These are phyloP conservation scores for Corylus avellana DNA, from an alignment of 306 rosid genomes.

Conservation along the genomic window DNA sequence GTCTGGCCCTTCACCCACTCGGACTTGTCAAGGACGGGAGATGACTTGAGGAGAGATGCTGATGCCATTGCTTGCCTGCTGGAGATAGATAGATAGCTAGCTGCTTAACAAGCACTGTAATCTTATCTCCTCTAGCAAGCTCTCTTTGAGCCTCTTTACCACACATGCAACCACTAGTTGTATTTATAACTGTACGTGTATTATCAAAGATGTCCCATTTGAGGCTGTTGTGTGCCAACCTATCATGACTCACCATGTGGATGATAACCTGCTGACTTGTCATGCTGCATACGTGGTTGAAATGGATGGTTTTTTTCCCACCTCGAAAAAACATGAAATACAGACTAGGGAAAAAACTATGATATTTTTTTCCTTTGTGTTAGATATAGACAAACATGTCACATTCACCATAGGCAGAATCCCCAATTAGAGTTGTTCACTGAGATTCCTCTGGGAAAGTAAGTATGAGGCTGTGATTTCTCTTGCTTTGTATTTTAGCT, in stretches of 20 bases:
- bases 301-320: conserved; percentile 45
- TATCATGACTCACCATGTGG: conserved; percentile 54
- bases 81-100: neutral
- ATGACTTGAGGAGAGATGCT: conserved; percentile 76
- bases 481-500: conserved; percentile 33
- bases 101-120: conserved; percentile 16
- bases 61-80: conserved; percentile 63
- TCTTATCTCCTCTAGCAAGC: conserved; percentile 70
- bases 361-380: conserved; percentile 21
- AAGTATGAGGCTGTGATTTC: conserved; percentile 52
- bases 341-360: neutral
- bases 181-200: conserved; percentile 53
- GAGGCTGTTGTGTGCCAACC: conserved; percentile 63
- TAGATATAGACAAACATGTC: conserved; percentile 38
- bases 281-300: conserved; percentile 44
- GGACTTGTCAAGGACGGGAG: conserved; percentile 81
- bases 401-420: conserved; percentile 22
- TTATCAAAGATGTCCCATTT: conserved; percentile 56
- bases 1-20: conserved; percentile 87
- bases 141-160: conserved; percentile 54
- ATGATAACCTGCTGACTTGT: conserved; percentile 66
- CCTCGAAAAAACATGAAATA: conserved; percentile 36
- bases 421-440: conserved; percentile 22
- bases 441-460: conserved; percentile 35
- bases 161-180: conserved; percentile 46